Evolutionary conservation across 2,329 filamentous ascomycete genomes (phyloP), one percentile per base, ranked within the genome.

Genomic region (Pseudogymnoascus sp.): DNA sequence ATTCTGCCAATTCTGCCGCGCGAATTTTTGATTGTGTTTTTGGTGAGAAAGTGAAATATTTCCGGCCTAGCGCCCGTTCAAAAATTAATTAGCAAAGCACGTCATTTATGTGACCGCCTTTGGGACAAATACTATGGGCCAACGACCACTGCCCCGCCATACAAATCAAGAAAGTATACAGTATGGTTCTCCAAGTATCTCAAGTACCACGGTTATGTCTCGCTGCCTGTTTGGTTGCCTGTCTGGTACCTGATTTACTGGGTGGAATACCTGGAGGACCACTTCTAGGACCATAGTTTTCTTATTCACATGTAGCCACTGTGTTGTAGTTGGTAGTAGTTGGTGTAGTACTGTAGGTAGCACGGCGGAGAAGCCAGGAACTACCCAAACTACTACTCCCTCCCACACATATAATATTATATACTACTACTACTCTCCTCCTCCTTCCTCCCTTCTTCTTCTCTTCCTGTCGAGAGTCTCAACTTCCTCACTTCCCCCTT

Each of bases 1-100:
- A 26, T 50, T 47, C 8, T 42, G n/a, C 38, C 36, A 35, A 40
- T 40, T 23, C 19, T 44, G 40, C 40, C 40, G 8, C 36, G 19
- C 11, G n/a, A n/a, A n/a, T n/a, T n/a, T n/a, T n/a, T n/a, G n/a
- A n/a, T n/a, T n/a, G n/a, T n/a, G n/a, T n/a, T n/a, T n/a, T n/a
- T n/a, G 35, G 10, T 8, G 15, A 28, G 21, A n/a, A 15, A 38
- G 15, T 38, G 5, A 9, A 38, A 13, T n/a, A 50, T 28, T n/a
- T 50, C 23, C 23, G 44, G 44, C 7, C 44, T 50, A 50, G 44
- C 44, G 44, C 44, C 44, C 44, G 23, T 26, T 50, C 44, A 50
- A 50, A 50, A 50, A 50, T 50, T 50, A 50, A 50, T 50, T 50
- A 50, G 44, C 23, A 50, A 50, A 50, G 44, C 44, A 50, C 44